Percentiles rank a stretch among this genome's conserved stretches.
These are phyloP conservation scores for Colletotrichum phormii DNA, from an alignment of 2,329 filamentous ascomycete species.

Conservation along the genomic window DNA sequence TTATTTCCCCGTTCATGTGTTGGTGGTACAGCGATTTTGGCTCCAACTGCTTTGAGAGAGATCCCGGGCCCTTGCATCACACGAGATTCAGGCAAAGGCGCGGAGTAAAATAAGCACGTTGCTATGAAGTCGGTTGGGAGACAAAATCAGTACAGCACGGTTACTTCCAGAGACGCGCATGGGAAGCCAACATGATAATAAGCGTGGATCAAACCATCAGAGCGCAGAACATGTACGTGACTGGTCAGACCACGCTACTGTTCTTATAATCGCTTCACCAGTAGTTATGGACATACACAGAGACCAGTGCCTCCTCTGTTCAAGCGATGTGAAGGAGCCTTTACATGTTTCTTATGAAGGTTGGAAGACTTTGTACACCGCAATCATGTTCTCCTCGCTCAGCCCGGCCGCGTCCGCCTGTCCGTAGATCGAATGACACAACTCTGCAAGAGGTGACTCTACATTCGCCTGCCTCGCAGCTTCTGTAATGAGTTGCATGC, in stretches of 20 bases:
- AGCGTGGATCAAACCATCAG: no score
- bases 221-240: no score
- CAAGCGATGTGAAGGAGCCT: neutral
- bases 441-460: slow-evolving; percentile 39
- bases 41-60: neutral
- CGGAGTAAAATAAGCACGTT: neutral
- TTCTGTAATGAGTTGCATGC: slow-evolving; percentile 42
- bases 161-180: no score
- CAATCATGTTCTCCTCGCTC: slow-evolving; percentile 45
- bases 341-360: neutral
- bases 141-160: no score
- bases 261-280: no score
- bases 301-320: no score
- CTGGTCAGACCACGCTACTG: no score
- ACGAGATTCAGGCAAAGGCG: neutral
- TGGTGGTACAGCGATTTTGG: neutral
- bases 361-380: slow-evolving; percentile 38
- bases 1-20: neutral
- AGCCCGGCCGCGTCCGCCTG: slow-evolving; percentile 41
- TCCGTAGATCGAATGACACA: slow-evolving; percentile 41
- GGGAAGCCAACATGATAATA: no score
- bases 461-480: slow-evolving; percentile 39
- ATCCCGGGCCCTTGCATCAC: neutral
- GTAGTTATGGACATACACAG: no score
- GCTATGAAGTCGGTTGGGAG: neutral